Evolutionary conservation across 148 eudicot genomes (phyloP).

Genomic region (Pharnaceum exiguum): DNA sequence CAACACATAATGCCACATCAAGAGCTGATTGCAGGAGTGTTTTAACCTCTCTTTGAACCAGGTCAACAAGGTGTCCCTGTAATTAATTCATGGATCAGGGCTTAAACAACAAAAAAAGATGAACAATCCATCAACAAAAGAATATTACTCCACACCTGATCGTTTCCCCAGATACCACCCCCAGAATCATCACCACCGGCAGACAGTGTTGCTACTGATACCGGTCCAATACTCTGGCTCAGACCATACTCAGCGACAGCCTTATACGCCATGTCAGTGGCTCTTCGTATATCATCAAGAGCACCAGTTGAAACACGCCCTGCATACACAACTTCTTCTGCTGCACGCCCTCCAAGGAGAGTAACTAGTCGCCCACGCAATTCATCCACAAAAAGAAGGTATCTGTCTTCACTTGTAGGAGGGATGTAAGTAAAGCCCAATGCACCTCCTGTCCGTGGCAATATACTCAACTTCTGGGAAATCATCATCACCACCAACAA

Average conservation of each 20-base stretch:
- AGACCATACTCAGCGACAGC: slow-evolving; percentile 96
- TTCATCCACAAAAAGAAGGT: slow-evolving; percentile 88
- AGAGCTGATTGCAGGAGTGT: slow-evolving; percentile 81
- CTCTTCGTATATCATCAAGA: slow-evolving; percentile 87
- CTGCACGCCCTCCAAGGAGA: slow-evolving; percentile 98
- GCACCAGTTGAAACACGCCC: slow-evolving; percentile 99
- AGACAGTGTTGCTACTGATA: slow-evolving; percentile 75
- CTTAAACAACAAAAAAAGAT: neutral
- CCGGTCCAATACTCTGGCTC: slow-evolving; percentile 70
- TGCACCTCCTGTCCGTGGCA: slow-evolving; percentile 95
- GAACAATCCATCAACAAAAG: neutral
- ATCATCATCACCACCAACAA: slow-evolving; percentile 18
- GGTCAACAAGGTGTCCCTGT: slow-evolving; percentile 91
- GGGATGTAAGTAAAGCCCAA: slow-evolving; percentile 92
- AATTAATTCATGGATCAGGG: slow-evolving; percentile 9
- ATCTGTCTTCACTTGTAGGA: slow-evolving; percentile 88
- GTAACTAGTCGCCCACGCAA: slow-evolving; percentile 90
- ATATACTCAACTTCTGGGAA: slow-evolving; percentile 84
- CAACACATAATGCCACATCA: slow-evolving; percentile 73
- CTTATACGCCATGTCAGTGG: slow-evolving; percentile 93
- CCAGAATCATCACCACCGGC: slow-evolving; percentile 91
- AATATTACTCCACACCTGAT: slow-evolving; percentile 45
- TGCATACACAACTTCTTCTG: slow-evolving; percentile 75
- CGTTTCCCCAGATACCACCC: slow-evolving; percentile 72
- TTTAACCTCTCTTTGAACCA: slow-evolving; percentile 85